Base-by-base conservation (phyloP, 495 filamentous ascomycete genomes). In the Daldinia loculata region DNA sequence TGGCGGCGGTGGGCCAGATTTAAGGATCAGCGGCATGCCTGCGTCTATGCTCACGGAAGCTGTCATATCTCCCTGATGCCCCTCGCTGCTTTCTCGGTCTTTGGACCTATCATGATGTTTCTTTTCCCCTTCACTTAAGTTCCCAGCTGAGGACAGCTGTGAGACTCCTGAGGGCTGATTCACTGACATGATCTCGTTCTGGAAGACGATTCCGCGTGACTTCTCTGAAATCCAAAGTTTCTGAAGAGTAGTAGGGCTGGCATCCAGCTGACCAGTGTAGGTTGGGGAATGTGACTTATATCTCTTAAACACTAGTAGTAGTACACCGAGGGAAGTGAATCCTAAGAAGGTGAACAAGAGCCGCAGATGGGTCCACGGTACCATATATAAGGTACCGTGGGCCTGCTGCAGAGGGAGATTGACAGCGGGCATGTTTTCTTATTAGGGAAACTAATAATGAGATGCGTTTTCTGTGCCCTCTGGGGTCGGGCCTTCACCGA, bases 371-470 rank as follows among this genome's bases (percentile, higher is more conserved):
- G 74, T 58, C 62, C 71, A 66, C 57, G 61, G 56, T 56, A 70
- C 66, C 59, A 74, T 43, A 65, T 76, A 70, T 72, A 74, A 69
- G 57, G 71, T 74, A 66, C 76, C 75, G 76, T 75, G 74, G 64
- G 74, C 61, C 63, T 73, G 72, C 69, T 76, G 76, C 36, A 77
- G 66, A 63, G 75, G 71, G 67, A 75, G 69, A 74, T 73, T 79
- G 66, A 82, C 69, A 74, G 75, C 75, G 69, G 82, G 82, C 82
- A 84, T 84, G 56, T 57, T 76, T 80, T 74, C 78, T 74, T 70
- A 58, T 77, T 76, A 61, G 58, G 70, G 72, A 63, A 74, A 76
- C 64, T 71, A 70, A 59, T 74, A 70, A 57, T 45, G 51, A 68
- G 63, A 53, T 70, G 68, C 61, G 67, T 41, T 58, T 63, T 55